Percentiles rank a stretch among this genome's conserved stretches.
These are phyloP conservation scores for Rhizopus delemar DNA, from an alignment of 371 early-diverging fungal species.

Conservation along the genomic window DNA sequence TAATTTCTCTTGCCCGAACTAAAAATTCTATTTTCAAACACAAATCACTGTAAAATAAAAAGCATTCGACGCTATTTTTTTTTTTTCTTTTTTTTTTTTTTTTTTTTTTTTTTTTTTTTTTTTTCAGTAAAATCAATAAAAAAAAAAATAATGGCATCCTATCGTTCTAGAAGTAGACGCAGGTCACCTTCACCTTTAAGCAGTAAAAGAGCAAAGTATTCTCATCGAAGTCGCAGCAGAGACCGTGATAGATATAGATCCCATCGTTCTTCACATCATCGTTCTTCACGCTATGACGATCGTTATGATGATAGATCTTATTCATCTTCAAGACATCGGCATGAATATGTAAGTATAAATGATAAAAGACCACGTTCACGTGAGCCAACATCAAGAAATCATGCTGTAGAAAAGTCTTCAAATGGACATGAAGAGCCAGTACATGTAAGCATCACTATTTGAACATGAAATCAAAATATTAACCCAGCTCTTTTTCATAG, in stretches of 20 bases:
- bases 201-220: conserved; percentile 35
- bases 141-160: conserved; percentile 28
- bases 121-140: conserved; percentile 9
- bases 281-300: conserved; percentile 37
- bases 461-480: background rate
- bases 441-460: conserved; percentile 12
- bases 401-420: conserved; percentile 29
- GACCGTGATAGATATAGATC: conserved; percentile 42
- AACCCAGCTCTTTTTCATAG: background rate
- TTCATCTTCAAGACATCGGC: conserved; percentile 28
- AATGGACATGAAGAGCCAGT: conserved; percentile 7
- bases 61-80: too few relatives aligned
- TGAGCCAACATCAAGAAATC: conserved; percentile 42
- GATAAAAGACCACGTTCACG: conserved; percentile 41
- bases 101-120: conserved; percentile 5
- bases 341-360: conserved; percentile 48
- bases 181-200: conserved; percentile 46
- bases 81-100: conserved; percentile 11
- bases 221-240: conserved; percentile 37
- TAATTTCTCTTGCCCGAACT: too few relatives aligned
- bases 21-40: too few relatives aligned
- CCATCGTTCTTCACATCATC: conserved; percentile 32
- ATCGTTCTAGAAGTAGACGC: conserved; percentile 41
- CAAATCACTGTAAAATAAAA: too few relatives aligned
- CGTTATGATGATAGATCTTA: conserved; percentile 17